Conservation (phyloP, 257 asterid species). For the Lavandula angustifolia region DNA sequence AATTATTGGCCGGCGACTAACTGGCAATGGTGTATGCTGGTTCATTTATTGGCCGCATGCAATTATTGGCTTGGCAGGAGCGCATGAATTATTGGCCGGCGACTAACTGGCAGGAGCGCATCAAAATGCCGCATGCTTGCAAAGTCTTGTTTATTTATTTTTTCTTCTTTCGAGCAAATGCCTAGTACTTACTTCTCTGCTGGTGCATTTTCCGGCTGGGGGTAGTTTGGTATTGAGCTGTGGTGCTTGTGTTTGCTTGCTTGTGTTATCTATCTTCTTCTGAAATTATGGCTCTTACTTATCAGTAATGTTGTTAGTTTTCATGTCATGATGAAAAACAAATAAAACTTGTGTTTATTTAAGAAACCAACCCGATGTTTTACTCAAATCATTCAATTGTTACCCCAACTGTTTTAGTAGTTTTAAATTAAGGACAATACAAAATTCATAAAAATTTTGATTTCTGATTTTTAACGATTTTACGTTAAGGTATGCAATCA, state of each 20-base stretch:
- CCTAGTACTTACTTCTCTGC: constrained; percentile 35
- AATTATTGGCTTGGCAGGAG: constrained; percentile 27
- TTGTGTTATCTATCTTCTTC: constrained; percentile 20
- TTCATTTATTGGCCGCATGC: constrained; percentile 34
- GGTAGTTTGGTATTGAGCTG: constrained; percentile 37
- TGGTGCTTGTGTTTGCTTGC: constrained; percentile 28
- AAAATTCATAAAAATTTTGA: no score
- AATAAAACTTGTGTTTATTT: not conserved
- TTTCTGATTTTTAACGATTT: no score
- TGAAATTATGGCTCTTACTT: constrained; percentile 30
- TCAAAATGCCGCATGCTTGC: constrained; percentile 48
- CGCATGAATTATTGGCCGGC: constrained; percentile 33
- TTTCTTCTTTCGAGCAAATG: constrained; percentile 40
- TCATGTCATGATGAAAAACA: not conserved
- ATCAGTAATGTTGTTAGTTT: constrained; percentile 25
- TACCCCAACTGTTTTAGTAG: no score
- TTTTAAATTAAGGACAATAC: no score
- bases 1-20: constrained; percentile 36
- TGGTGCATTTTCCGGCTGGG: constrained; percentile 41
- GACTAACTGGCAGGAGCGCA: constrained; percentile 39
- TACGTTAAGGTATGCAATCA: no score
- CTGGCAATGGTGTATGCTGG: constrained; percentile 36
- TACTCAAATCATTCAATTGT: not conserved
- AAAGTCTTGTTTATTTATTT: constrained; percentile 47
- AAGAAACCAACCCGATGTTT: no score